Evolutionary conservation across 1,284 basidiomycete genomes (phyloP), one percentile per base, ranked within the genome.

Genomic region (Gymnopus androsaceus): DNA sequence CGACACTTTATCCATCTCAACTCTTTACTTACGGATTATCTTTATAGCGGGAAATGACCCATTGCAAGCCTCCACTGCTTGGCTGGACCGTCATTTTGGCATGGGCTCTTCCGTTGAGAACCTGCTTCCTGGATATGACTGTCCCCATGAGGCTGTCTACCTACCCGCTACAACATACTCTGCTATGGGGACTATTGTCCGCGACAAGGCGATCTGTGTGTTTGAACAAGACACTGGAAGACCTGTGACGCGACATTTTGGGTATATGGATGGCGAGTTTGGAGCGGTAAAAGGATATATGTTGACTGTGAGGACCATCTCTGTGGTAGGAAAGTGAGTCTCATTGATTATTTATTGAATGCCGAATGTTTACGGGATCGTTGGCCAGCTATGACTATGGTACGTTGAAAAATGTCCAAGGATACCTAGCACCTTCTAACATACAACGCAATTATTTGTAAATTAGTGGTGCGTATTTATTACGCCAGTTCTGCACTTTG

Each of bases 1-100:
- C n/a, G 66, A 57, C 14, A 50, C 8, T 4, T 30, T 17, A 56
- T 14, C n/a, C 42, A 12, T 25, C 23, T 44, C 15, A 9, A 14
- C 34, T 34, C 49, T 17, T 54, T 7, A 40, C 4, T 38, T 36
- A 49, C n/a, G n/a, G n/a, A n/a, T n/a, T 21, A 19, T 47, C 2
- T 15, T 28, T 48, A 4, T 48, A 83, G 82, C 80, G 28, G 86
- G 87, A 0, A 80, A 79, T 57, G 85, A 89, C 63, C 86, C 87
- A 5, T 74, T 82, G 63, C 85, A 88, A 68, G 70, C 78, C 1
- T 77, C 79, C 1, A 84, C 85, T 2, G 83, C 83, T 3, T 89
- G 82, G 78, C 77, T 87, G 8, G 87, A 88, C 61, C 72, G 84
- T 5, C 81, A 78, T 63, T 88, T 86, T 59, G 86, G 86, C 30